Conservation (phyloP, 176 grass and related monocot genomes). For the Areca catechu region DNA sequence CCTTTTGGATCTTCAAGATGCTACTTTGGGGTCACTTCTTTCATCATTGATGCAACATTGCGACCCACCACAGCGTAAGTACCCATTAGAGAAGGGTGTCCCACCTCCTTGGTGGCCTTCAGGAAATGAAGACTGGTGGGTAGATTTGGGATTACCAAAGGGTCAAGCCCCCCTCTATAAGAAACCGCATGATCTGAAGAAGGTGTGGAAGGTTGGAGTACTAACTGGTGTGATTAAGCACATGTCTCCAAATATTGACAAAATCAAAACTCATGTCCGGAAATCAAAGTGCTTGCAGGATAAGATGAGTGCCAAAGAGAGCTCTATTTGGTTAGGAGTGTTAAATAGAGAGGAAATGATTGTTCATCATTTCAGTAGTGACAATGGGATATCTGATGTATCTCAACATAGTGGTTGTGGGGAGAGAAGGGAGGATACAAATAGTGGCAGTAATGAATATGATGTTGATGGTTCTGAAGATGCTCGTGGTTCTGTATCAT, state of each 20-base stretch:
- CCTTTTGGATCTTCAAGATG: slow-evolving; percentile 96
- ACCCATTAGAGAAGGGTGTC: slow-evolving; percentile 71
- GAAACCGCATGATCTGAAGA: slow-evolving; percentile 97
- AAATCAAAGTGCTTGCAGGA: slow-evolving; percentile 98
- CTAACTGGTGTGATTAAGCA: slow-evolving; percentile 88
- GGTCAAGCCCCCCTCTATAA: slow-evolving; percentile 69
- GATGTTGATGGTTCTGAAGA: slow-evolving; percentile 75
- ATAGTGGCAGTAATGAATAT: slow-evolving; percentile 68
- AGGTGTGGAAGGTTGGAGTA: slow-evolving; percentile 96
- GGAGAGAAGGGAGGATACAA: slow-evolving; percentile 32
- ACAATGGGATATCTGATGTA: slow-evolving; percentile 52
- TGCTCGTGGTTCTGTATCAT: slow-evolving; percentile 47
- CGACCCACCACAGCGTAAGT: slow-evolving; percentile 78
- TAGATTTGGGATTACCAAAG: slow-evolving; percentile 47
- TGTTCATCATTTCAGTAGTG: slow-evolving; percentile 29
- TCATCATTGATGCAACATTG: slow-evolving; percentile 97
- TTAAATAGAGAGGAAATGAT: slow-evolving; percentile 73
- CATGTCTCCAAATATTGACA: slow-evolving; percentile 90
- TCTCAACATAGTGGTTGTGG: slow-evolving; percentile 34
- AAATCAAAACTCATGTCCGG: slow-evolving; percentile 75
- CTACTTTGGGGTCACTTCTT: slow-evolving; percentile 76
- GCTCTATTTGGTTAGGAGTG: slow-evolving; percentile 78
- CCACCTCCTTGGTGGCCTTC: slow-evolving; percentile 88
- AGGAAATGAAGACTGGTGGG: slow-evolving; percentile 88
- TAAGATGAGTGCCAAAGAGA: slow-evolving; percentile 98